Conservation (phyloP, 768 basidiomycete genomes). For the Russula virescens region DNA sequence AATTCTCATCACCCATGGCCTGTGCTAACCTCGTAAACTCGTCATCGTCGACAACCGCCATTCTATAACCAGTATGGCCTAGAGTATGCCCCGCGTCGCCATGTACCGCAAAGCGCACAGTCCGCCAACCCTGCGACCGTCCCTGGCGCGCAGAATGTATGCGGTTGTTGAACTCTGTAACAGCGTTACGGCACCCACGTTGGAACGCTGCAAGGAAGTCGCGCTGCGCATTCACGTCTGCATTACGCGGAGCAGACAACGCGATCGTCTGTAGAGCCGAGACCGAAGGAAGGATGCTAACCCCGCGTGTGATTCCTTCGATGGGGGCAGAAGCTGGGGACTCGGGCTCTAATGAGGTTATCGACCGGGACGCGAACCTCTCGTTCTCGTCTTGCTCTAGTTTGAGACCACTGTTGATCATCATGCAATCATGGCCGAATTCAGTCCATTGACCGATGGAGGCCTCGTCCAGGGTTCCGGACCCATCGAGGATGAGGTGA, state of each 20-base stretch:
- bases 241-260: conserved; percentile 31
- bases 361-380: conserved; percentile 2
- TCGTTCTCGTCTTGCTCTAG: not conserved
- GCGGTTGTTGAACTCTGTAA: conserved; percentile 45
- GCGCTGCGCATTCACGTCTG: conserved; percentile 34
- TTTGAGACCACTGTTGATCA: not conserved
- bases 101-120: conserved; percentile 38
- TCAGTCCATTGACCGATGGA: conserved; percentile 49
- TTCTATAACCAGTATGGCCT: conserved; percentile 24
- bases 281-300: conserved; percentile 49
- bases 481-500: conserved; percentile 69
- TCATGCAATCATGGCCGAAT: conserved; percentile 48
- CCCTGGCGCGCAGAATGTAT: conserved; percentile 35
- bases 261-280: conserved; percentile 47
- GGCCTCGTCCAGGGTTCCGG: conserved; percentile 47
- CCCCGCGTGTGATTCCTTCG: not conserved
- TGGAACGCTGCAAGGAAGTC: conserved; percentile 48
- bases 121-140: conserved; percentile 40
- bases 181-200: conserved; percentile 58
- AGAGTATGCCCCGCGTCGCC: conserved; percentile 26
- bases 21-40: conserved; percentile 26
- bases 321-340: not conserved
- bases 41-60: conserved; percentile 28
- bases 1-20: conserved; percentile 17
- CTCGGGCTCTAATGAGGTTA: not conserved